Conservation (phyloP, 345 rosid genomes). For the Eucalyptus pauciflora region DNA sequence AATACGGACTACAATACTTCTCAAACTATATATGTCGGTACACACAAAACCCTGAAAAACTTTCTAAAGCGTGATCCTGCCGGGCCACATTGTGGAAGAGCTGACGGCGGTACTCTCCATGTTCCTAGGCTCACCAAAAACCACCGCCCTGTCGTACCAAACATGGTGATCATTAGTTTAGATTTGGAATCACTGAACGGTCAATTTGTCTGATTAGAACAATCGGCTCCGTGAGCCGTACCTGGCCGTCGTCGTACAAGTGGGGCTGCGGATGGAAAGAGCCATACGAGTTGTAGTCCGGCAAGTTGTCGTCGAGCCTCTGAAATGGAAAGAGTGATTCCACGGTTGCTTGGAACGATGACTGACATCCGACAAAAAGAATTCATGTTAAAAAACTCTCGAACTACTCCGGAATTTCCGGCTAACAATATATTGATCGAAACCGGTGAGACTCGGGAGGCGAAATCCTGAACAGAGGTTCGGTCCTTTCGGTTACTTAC, state of each 20-base stretch:
- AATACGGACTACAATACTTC: not conserved
- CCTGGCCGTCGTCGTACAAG: not conserved
- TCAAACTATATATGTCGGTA: not conserved
- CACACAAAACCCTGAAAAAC: not conserved
- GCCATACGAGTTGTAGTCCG: not conserved
- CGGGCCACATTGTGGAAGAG: accelerated
- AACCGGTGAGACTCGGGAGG: too few relatives aligned
- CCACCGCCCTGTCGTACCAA: not conserved
- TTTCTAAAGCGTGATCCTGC: not conserved
- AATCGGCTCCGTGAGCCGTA: not conserved
- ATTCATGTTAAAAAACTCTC: not conserved
- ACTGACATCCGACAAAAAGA: not conserved
- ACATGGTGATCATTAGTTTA: not conserved
- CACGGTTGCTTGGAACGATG: not conserved
- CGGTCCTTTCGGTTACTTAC: not conserved
- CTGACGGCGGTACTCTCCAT: not conserved
- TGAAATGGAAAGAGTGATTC: not conserved
- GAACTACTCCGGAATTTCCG: not conserved
- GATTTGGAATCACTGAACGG: not conserved
- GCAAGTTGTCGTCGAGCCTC: not conserved
- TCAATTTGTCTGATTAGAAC: not conserved
- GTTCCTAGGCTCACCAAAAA: not conserved
- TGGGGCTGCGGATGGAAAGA: not conserved
- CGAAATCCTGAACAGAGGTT: not conserved
- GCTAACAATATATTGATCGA: not conserved